A percentile compares a stretch with the other conserved stretches of the same genome.
Evolutionary conservation across 352 stramenopile genomes (phyloP).

Genomic region (Globisporangium splendens): DNA sequence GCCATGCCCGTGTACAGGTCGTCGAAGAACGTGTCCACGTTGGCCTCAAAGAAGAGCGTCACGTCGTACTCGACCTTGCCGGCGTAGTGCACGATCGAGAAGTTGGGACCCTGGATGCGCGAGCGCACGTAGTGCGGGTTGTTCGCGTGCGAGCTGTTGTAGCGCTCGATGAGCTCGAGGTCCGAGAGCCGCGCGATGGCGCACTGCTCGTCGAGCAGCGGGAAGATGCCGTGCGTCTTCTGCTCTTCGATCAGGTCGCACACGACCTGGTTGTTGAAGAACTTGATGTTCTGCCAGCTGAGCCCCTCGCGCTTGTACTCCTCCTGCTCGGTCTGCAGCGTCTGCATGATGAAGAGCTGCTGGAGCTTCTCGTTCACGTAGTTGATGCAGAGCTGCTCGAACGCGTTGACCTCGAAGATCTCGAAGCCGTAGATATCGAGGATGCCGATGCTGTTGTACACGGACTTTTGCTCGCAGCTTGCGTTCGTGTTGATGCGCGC

Average conservation of each 20-base stretch:
- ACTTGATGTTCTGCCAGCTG: slow-evolving; percentile 71
- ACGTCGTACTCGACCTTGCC: slow-evolving; percentile 86
- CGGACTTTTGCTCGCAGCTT: slow-evolving; percentile 48
- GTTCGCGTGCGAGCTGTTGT: slow-evolving; percentile 60
- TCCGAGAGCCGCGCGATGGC: slow-evolving; percentile 65
- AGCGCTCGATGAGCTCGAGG: slow-evolving; percentile 74
- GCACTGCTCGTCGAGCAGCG: slow-evolving; percentile 77
- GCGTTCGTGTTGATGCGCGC: slow-evolving; percentile 83
- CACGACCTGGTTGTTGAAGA: slow-evolving; percentile 88
- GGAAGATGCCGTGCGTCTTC: slow-evolving; percentile 81
- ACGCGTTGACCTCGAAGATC: slow-evolving; percentile 89
- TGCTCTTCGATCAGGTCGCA: slow-evolving; percentile 87
- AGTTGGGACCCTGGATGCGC: slow-evolving; percentile 64
- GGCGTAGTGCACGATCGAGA: slow-evolving; percentile 82
- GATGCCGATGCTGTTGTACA: slow-evolving; percentile 83
- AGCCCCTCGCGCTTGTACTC: slow-evolving; percentile 75
- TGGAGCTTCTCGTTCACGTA: slow-evolving; percentile 90
- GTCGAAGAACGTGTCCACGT: slow-evolving; percentile 85
- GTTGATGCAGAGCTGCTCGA: slow-evolving; percentile 91
- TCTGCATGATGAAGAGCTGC: slow-evolving; percentile 86
- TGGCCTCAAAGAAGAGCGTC: slow-evolving; percentile 81
- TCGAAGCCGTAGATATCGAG: slow-evolving; percentile 91
- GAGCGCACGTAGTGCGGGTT: slow-evolving; percentile 79
- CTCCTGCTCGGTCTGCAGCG: slow-evolving; percentile 74
- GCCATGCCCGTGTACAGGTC: slow-evolving; percentile 73